phyloP scores from a whole-genome alignment of 1,284 basidiomycete species.

The Pseudozyma sp. region DNA sequence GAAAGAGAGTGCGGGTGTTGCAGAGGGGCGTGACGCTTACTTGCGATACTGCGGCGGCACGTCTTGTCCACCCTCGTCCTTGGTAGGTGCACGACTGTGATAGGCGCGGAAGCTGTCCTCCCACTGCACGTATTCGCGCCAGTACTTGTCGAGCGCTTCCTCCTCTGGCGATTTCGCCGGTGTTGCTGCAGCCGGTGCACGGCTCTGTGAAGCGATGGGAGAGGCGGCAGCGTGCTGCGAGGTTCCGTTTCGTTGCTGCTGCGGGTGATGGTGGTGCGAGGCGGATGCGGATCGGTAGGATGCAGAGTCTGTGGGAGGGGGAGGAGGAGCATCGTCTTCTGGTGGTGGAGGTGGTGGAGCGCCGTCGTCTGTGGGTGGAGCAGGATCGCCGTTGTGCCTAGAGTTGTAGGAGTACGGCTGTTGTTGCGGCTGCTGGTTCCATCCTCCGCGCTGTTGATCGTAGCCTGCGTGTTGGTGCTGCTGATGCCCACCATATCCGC shows the following conservation, averaged over 20 bases:
- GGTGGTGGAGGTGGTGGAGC: slow-evolving; percentile 53
- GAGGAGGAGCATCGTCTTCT: slow-evolving; percentile 54
- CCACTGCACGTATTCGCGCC: slow-evolving; percentile 67
- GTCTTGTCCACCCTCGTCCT: slow-evolving; percentile 66
- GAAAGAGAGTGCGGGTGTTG: too few relatives aligned
- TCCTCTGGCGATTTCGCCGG: slow-evolving; percentile 51
- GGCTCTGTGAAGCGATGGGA: slow-evolving; percentile 2
- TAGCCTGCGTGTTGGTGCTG: slow-evolving; percentile 31
- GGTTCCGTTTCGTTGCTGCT: slow-evolving; percentile 10
- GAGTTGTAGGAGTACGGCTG: slow-evolving; percentile 18
- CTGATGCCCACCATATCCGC: slow-evolving; percentile 28
- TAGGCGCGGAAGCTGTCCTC: slow-evolving; percentile 63
- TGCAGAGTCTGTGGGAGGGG: slow-evolving; percentile 40
- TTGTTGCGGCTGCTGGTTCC: slow-evolving; percentile 21
- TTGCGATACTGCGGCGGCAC: slow-evolving; percentile 62
- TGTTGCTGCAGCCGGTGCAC: slow-evolving; percentile 4
- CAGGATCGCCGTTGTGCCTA: slow-evolving; percentile 24
- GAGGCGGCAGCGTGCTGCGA: neutral
- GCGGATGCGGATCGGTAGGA: slow-evolving; percentile 4
- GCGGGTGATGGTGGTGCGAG: slow-evolving; percentile 1
- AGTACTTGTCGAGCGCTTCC: slow-evolving; percentile 65
- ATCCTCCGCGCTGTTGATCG: slow-evolving; percentile 22
- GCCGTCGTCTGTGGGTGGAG: slow-evolving; percentile 42
- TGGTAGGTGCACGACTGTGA: slow-evolving; percentile 61
- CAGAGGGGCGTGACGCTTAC: neutral